Conservation (phyloP, 306 rosid genomes). For the Citrullus colocynthis region DNA sequence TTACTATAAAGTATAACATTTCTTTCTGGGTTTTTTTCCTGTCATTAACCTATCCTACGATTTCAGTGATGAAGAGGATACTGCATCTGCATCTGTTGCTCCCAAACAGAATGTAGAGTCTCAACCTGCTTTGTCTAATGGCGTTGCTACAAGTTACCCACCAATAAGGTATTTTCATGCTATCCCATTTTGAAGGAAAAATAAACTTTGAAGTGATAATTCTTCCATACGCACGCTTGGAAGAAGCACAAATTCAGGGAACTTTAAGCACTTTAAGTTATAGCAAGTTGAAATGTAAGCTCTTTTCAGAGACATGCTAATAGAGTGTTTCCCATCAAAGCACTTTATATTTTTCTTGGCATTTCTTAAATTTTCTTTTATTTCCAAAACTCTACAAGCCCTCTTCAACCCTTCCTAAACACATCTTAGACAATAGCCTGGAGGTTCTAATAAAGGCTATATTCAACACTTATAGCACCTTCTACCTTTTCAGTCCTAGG, state of each 20-base stretch:
- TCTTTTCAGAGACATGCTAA: not conserved
- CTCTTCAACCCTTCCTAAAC: not conserved
- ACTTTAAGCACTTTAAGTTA: not conserved
- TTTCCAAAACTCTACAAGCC: not conserved
- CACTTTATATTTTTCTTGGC: not conserved
- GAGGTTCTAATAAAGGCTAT: not conserved
- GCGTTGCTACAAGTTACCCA: slow-evolving; percentile 40
- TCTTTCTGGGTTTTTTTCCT: not conserved
- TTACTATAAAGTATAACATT: not conserved
- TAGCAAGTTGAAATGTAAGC: not conserved
- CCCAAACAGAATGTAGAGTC: slow-evolving; percentile 31
- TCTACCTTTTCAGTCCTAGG: slow-evolving; percentile 32
- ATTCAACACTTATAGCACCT: not conserved
- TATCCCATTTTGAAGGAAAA: not conserved
- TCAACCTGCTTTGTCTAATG: slow-evolving; percentile 55
- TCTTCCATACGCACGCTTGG: not conserved
- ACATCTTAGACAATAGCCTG: not conserved
- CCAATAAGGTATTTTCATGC: slow-evolving; percentile 37
- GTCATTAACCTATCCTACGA: not conserved
- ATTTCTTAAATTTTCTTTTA: not conserved
- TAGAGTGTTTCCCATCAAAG: not conserved
- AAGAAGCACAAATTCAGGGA: not conserved
- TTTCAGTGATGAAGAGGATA: slow-evolving; percentile 75
- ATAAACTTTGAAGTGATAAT: not conserved
- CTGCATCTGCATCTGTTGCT: slow-evolving; percentile 33